Percentiles rank a stretch among this genome's conserved stretches.
Conservation (phyloP, 2,329 filamentous ascomycete species). For the Tolypocladium guangdongense region DNA sequence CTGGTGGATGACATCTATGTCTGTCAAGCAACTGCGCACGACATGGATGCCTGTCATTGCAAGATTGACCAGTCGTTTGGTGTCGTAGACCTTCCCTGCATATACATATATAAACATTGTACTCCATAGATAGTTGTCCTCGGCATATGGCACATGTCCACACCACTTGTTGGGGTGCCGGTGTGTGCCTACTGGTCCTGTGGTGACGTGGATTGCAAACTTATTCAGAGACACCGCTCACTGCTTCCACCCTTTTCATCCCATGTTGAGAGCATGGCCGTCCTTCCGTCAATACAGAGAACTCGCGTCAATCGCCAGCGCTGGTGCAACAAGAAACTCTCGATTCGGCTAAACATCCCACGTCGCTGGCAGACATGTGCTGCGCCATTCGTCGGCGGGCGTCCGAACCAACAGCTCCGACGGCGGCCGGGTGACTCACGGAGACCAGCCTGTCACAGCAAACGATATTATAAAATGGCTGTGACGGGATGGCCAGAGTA, state of each 20-base stretch:
- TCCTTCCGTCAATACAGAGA: no score
- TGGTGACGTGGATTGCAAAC: no score
- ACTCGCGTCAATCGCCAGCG: no score
- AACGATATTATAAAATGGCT: neutral
- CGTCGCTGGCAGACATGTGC: neutral
- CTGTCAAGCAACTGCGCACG: neutral
- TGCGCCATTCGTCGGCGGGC: neutral
- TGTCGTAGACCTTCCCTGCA: neutral
- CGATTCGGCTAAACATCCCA: no score
- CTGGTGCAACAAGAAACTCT: no score
- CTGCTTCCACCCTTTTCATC: no score
- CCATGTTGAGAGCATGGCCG: neutral
- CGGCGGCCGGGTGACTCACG: neutral
- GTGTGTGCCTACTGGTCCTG: no score
- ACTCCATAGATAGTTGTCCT: neutral
- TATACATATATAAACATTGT: neutral
- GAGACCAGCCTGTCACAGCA: neutral
- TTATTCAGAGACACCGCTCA: no score
- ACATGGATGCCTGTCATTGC: neutral
- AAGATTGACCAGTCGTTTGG: no score
- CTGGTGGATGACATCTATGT: slow-evolving; percentile 10
- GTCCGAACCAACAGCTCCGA: neutral
- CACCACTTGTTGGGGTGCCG: neutral
- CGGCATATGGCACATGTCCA: neutral
- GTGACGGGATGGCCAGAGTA: neutral